Conservation (phyloP, 2,329 filamentous ascomycete species). For the Conoideocrella luteorostrata region DNA sequence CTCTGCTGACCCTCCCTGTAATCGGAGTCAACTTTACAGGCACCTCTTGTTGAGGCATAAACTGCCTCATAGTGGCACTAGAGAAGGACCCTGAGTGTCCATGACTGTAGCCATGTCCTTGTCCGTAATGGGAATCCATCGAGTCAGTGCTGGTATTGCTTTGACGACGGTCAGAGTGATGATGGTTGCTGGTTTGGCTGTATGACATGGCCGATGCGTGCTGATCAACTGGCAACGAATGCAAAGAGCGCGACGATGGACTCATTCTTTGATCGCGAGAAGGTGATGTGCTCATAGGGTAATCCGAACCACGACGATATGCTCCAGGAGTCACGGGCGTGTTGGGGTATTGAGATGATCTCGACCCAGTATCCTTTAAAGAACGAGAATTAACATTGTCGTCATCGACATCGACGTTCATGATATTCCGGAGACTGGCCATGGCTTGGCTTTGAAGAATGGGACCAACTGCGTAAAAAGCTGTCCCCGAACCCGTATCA, state of each 20-base stretch:
- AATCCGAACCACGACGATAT: slow-evolving; percentile 11
- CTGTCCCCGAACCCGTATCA: slow-evolving; percentile 5
- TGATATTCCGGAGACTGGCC: slow-evolving; percentile 51
- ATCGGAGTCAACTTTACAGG: slow-evolving; percentile 49
- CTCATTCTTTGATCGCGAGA: slow-evolving; percentile 29
- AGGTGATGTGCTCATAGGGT: slow-evolving; percentile 21
- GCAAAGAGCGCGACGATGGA: slow-evolving; percentile 23
- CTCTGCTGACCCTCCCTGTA: slow-evolving; percentile 49
- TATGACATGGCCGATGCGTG: slow-evolving; percentile 18
- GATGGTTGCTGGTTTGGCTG: slow-evolving; percentile 18
- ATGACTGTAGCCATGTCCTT: slow-evolving; percentile 17
- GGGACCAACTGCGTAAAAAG: slow-evolving; percentile 21
- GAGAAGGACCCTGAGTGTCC: slow-evolving; percentile 18
- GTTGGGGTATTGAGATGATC: slow-evolving; percentile 20
- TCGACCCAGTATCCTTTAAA: slow-evolving; percentile 37
- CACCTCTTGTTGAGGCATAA: slow-evolving; percentile 30
- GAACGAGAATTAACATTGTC: slow-evolving; percentile 35
- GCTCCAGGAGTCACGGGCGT: slow-evolving; percentile 27
- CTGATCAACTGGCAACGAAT: slow-evolving; percentile 17
- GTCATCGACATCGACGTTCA: slow-evolving; percentile 48
- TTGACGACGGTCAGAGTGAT: slow-evolving; percentile 25
- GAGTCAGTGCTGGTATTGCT: slow-evolving; percentile 44
- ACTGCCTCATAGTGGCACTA: slow-evolving; percentile 32
- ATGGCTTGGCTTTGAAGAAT: slow-evolving; percentile 38
- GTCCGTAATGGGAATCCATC: slow-evolving; percentile 36